Conservation (phyloP, 495 filamentous ascomycete genomes). For the Penicillium cataractarum region DNA sequence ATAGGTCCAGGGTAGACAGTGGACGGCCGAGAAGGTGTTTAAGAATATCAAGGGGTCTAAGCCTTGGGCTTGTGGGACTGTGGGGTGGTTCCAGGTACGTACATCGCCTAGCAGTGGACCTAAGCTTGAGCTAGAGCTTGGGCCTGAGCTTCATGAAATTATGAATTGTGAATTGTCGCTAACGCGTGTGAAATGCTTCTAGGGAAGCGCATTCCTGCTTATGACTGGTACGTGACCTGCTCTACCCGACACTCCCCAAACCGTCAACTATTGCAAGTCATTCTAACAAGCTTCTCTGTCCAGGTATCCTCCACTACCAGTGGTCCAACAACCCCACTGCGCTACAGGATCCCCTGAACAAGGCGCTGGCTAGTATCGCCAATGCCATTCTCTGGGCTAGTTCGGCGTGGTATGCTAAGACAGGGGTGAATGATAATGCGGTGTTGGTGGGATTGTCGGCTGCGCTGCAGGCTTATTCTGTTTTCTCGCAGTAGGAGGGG, state of each 20-base stretch:
- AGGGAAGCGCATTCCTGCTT: slow-evolving; percentile 37
- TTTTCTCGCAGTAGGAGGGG: slow-evolving; percentile 13
- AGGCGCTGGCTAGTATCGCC: slow-evolving; percentile 32
- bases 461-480: slow-evolving; percentile 30
- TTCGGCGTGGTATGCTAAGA: slow-evolving; percentile 35
- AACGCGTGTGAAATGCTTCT: background rate
- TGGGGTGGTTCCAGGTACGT: slow-evolving; percentile 39
- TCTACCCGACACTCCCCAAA: background rate
- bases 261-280: background rate
- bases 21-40: slow-evolving; percentile 33
- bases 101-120: too few species aligned
- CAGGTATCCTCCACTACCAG: slow-evolving; percentile 38
- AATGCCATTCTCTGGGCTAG: slow-evolving; percentile 34
- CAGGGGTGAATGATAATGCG: slow-evolving; percentile 30
- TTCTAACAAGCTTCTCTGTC: background rate
- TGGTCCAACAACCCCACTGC: slow-evolving; percentile 31
- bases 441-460: slow-evolving; percentile 30
- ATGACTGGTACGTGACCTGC: slow-evolving; percentile 23
- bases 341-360: slow-evolving; percentile 35
- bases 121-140: background rate
- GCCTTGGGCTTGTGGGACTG: slow-evolving; percentile 33
- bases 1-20: slow-evolving; percentile 22
- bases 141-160: too few species aligned
- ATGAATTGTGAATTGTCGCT: background rate
- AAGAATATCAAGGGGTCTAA: slow-evolving; percentile 26